Base-by-base conservation (phyloP, 768 basidiomycete genomes). In the Suillus hirtellus region DNA sequence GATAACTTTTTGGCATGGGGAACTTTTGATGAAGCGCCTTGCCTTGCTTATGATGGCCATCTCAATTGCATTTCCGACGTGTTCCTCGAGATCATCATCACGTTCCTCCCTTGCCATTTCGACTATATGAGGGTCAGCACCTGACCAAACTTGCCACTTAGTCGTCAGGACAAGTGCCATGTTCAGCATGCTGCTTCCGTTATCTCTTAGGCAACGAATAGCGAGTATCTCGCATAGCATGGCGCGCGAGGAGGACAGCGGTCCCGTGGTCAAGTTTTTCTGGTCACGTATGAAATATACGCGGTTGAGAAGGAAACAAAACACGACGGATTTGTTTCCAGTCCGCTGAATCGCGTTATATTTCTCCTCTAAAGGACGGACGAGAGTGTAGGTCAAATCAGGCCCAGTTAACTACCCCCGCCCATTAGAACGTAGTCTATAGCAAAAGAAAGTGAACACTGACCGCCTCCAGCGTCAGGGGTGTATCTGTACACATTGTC, bases 51-150 rank as follows among this genome's bases (percentile, higher is more conserved):
- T 81, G 66, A 97, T 95, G 4, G 95, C 95, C 81, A 94, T 82
- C 74, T 98, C 95, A 58, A 97, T 90, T 1, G 94, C 95, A 70
- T 95, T 97, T 6, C 96, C 95, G 1, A 95, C 88, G 61, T 88
- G 75, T 60, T 93, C 87, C 69, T 92, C 89, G 38, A 89, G 72
- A 68, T 91, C 89, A 60, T 88, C 86, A 64, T 89, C 88, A 46
- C 85, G 76, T 59, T 92, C 86, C 63, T 85, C 81, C 63, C 82
- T 81, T 6, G 86, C 89, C 60, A 83, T 81, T 21, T 80, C 73
- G 44, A 93, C 68, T 12, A 92, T 71, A 34, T 77, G 79, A 2
- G 82, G 75, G 55, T 89, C 88, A 6, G 90, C 91, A 9, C 93
- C 92, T 19, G 84, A 82, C 72, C 90, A 94, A 3, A 95, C 88